Evolutionary conservation across 805 yeast genomes (phyloP), one percentile per base, ranked within the genome.

Genomic region (Nakazawaea ishiwadae): DNA sequence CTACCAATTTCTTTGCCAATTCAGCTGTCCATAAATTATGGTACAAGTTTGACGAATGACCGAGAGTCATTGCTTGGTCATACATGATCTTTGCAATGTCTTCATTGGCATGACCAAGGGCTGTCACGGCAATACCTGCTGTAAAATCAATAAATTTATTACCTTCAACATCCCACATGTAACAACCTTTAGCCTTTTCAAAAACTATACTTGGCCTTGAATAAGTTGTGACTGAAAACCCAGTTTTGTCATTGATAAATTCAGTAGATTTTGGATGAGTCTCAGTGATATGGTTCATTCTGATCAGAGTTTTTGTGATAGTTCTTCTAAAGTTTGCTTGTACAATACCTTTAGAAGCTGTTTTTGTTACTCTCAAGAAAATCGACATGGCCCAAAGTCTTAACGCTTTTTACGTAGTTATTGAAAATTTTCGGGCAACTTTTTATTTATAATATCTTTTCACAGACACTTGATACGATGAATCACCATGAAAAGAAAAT

Each of bases 41-140:
- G 66, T 80, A 89, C 47, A 93, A 66, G 56, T 93, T 93, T 3
- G 96, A 87, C 47, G 87, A 73, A 58, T 93, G 99, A 44, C 88
- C 70, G 51, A 91, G 67, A 8, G 80, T 79, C 24, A 59, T 58
- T 1, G 89, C 77, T 64, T 93, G 99, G 32, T 84, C 83, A 44
- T 64, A 61, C 47, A 89, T 59, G 46, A 93, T 76, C 41, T 82
- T 66, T 5, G 95, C 75, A 28, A 93, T 73, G 47, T 79, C 82
- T 4, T 80, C 78, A 52, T 93, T 75, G 19, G 89, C 69, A 57
- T 93, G 98, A 2, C 99, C 99, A 48, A 93, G 68, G 1, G 86
- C 82, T n/a, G 96, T 91, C 12, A 93, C 99, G 1, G 99, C 98
- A 51, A 93, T 91, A 40, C 99, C 99, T 2, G 97, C 89, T 1